Base-by-base conservation (phyloP, 495 filamentous ascomycete genomes). In the Hypoxylon lienhwacheense region DNA sequence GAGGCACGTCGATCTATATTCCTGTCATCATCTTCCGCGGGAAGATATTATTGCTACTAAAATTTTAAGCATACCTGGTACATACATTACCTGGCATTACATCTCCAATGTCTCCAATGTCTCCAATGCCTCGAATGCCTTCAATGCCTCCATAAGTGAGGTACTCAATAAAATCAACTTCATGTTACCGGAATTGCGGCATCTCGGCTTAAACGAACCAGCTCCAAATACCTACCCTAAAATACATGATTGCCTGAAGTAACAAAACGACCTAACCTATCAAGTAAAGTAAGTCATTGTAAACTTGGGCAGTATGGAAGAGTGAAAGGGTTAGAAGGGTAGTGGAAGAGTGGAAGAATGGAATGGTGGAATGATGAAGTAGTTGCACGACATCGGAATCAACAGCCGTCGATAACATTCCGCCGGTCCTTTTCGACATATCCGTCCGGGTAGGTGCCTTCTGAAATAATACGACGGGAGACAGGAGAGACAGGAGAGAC, bases 391-490 rank as follows among this genome's bases (percentile, higher is more conserved):
- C 50, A 33, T 55, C 51, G 57, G 51, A 45, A 41, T 35, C 28
- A 42, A 22, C 44, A 52, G 51, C 57, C 55, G 45, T 41, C 46
- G 57, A 47, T 42, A 41, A 51, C 57, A 52, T 61, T 61, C 57
- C 57, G 57, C 45, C 57, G 57, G 57, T 47, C 47, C 51, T 50
- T 60, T 51, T 59, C 40, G 45, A 55, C 14, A 39, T 55, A n/a
- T 45, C 29, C 39, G 49, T 26, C 12, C 16, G 40, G 37, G 19
- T 37, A 37, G 11, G 11, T 25, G 10, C 16, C 6, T 26, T 5
- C 14, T 1, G 15, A 53, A 14, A 32, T 45, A 19, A 31, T 14
- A 25, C 33, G 22, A 25, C 42, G 28, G n/a, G 47, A 36, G 17
- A 14, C 33, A 34, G 52, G 31, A 45, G n/a, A n/a, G n/a, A n/a